Percentiles rank a stretch among this genome's conserved stretches.
Conservation (phyloP, 73 alveolate species). For the Symbiodinium natans region DNA sequence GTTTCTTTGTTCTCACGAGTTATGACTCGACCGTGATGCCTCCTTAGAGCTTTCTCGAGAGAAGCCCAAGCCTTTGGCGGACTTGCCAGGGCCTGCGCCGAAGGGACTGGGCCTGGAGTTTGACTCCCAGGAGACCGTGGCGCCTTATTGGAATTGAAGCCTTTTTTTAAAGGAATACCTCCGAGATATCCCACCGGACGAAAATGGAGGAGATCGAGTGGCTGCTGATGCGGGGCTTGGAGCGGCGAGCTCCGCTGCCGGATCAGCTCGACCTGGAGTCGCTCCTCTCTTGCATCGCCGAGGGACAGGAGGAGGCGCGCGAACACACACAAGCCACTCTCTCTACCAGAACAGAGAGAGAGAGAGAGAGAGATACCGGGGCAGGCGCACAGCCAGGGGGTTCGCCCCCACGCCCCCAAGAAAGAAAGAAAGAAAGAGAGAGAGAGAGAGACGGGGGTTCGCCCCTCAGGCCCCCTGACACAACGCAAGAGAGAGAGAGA, state of each 20-base stretch:
- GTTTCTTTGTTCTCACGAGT: too few species aligned
- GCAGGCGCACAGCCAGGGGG: too few species aligned
- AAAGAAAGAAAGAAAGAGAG: neutral
- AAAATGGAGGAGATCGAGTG: slow-evolving; percentile 63
- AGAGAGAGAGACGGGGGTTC: neutral
- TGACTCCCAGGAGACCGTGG: slow-evolving; percentile 42
- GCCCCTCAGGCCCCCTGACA: too few species aligned
- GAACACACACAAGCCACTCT: neutral
- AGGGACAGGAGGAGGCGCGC: neutral
- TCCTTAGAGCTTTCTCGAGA: too few species aligned
- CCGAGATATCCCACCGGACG: too few species aligned
- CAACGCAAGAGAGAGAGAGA: too few species aligned
- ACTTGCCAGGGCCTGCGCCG: slow-evolving; percentile 9
- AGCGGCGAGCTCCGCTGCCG: slow-evolving; percentile 68
- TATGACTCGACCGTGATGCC: too few species aligned
- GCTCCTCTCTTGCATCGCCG: slow-evolving; percentile 30
- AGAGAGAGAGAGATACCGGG: too few species aligned
- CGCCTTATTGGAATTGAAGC: too few species aligned
- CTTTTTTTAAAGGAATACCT: too few species aligned
- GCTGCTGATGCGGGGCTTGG: slow-evolving; percentile 49
- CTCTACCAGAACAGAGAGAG: neutral
- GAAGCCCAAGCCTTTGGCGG: too few species aligned
- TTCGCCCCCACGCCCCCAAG: too few species aligned
- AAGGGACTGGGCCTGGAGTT: slow-evolving; percentile 68
- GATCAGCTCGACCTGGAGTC: slow-evolving; percentile 49